Percentiles rank a stretch among this genome's conserved stretches.
phyloP scores from a whole-genome alignment of 129 eudicot species.

The Erigeron canadensis region DNA sequence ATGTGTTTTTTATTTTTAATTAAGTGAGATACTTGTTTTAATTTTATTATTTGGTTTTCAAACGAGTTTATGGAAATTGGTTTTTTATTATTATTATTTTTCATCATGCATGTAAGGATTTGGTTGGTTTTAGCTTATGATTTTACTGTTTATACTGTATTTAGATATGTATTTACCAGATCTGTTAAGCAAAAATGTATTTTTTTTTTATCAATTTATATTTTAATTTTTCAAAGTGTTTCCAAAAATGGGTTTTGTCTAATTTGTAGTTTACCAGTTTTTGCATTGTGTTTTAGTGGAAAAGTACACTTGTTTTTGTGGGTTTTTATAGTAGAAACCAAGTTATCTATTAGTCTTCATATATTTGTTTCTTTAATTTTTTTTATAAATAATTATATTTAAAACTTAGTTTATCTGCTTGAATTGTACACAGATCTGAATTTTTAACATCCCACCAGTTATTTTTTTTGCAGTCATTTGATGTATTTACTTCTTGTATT shows the following conservation, averaged over 20 bases:
- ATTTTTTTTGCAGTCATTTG: not conserved
- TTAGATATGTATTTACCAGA: no score
- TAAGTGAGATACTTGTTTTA: not conserved
- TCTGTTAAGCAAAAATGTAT: no score
- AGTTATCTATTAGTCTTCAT: not conserved
- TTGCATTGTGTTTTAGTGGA: not conserved
- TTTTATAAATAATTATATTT: not conserved
- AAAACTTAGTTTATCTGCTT: no score
- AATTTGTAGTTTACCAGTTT: not conserved
- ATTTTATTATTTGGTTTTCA: not conserved
- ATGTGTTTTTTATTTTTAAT: no score
- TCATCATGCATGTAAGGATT: not conserved
- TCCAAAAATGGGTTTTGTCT: constrained; percentile 5
- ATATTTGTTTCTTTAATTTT: not conserved
- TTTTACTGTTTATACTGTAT: not conserved
- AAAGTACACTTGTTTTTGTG: not conserved
- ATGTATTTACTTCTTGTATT: not conserved
- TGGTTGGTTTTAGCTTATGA: not conserved
- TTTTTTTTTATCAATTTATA: not conserved
- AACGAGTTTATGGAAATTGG: not conserved
- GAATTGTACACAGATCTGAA: no score
- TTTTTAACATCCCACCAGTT: no score
- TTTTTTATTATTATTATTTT: not conserved
- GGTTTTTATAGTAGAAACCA: constrained; percentile 9
- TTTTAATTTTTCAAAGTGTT: not conserved